phyloP scores from a whole-genome alignment of 805 yeast genomes.

The Zygosaccharomyces pseudorouxii region DNA sequence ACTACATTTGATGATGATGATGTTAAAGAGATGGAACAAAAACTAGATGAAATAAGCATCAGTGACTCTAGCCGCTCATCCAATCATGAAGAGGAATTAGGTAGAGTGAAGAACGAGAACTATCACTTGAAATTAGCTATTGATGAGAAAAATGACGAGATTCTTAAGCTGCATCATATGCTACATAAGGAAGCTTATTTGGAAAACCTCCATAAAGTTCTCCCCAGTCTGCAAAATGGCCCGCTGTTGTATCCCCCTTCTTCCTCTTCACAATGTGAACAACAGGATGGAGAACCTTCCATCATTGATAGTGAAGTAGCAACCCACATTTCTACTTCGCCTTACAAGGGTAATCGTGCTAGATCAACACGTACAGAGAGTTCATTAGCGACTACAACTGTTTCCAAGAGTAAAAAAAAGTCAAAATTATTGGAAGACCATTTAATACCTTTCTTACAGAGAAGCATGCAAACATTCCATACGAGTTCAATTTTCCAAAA shows the following conservation, averaged over 20 bases:
- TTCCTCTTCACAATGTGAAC: background rate
- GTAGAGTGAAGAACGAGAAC: slow-evolving; percentile 20
- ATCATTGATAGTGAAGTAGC: slow-evolving; percentile 10
- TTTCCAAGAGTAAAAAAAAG: slow-evolving; percentile 15
- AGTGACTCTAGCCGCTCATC: slow-evolving; percentile 8
- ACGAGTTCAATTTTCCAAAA: slow-evolving; percentile 20
- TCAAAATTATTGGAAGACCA: slow-evolving; percentile 17
- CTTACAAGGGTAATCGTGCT: slow-evolving; percentile 18
- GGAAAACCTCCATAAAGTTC: slow-evolving; percentile 5
- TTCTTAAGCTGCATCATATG: slow-evolving; percentile 11
- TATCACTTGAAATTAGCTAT: slow-evolving; percentile 24
- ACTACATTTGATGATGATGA: slow-evolving; percentile 5
- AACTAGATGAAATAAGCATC: slow-evolving; percentile 4
- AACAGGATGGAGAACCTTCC: slow-evolving; percentile 3
- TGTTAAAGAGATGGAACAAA: slow-evolving; percentile 5
- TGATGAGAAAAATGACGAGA: slow-evolving; percentile 21
- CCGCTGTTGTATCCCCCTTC: background rate
- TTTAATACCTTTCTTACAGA: slow-evolving; percentile 24
- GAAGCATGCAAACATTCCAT: slow-evolving; percentile 18
- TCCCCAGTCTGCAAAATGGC: slow-evolving; percentile 5
- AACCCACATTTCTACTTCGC: slow-evolving; percentile 23
- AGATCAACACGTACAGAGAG: slow-evolving; percentile 16
- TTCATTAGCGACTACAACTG: slow-evolving; percentile 23
- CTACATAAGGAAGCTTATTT: slow-evolving; percentile 6
- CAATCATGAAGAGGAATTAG: slow-evolving; percentile 11